Evolutionary conservation across 1,139 yeast genomes (phyloP).

Genomic region (Debaryomyces robertsiae): DNA sequence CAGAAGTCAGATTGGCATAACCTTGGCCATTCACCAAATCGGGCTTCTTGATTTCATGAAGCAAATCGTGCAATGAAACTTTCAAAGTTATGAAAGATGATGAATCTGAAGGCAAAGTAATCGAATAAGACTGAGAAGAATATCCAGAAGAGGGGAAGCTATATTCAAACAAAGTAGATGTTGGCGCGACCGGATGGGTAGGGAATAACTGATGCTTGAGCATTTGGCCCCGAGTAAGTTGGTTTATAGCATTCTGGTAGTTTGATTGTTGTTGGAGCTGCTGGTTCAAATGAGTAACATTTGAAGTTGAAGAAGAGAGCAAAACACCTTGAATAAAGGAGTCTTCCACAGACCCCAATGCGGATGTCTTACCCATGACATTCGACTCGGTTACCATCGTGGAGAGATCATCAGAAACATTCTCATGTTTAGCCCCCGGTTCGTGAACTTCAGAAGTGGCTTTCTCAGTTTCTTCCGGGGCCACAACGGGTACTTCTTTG

Average conservation of each 20-base stretch:
- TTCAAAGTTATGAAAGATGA: constrained; percentile 48
- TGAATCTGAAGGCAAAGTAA: constrained; percentile 47
- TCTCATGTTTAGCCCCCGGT: constrained; percentile 16
- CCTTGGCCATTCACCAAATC: constrained; percentile 40
- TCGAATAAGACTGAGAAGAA: constrained; percentile 42
- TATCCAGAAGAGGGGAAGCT: constrained; percentile 48
- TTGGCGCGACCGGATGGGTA: constrained; percentile 27
- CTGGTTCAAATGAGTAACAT: constrained; percentile 26
- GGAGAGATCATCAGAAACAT: constrained; percentile 1
- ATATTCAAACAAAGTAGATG: constrained; percentile 46
- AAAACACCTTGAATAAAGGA: constrained; percentile 40
- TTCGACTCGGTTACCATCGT: constrained; percentile 17
- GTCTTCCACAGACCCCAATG: constrained; percentile 27
- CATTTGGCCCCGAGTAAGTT: constrained; percentile 28
- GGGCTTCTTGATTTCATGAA: constrained; percentile 37
- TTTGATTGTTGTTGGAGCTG: constrained; percentile 29
- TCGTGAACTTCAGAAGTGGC: constrained; percentile 9
- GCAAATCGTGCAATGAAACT: constrained; percentile 44
- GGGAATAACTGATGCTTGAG: constrained; percentile 39
- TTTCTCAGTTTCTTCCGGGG: too few relatives aligned
- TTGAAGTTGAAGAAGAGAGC: constrained; percentile 40
- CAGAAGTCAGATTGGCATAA: constrained; percentile 26
- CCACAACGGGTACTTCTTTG: constrained; percentile 10
- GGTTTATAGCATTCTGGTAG: constrained; percentile 19
- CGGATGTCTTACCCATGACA: constrained; percentile 34